A percentile compares a stretch with the other conserved stretches of the same genome.
These are phyloP conservation scores for Rhamnella rubrinervis DNA, from an alignment of 331 rosid genomes.

Conservation along the genomic window DNA sequence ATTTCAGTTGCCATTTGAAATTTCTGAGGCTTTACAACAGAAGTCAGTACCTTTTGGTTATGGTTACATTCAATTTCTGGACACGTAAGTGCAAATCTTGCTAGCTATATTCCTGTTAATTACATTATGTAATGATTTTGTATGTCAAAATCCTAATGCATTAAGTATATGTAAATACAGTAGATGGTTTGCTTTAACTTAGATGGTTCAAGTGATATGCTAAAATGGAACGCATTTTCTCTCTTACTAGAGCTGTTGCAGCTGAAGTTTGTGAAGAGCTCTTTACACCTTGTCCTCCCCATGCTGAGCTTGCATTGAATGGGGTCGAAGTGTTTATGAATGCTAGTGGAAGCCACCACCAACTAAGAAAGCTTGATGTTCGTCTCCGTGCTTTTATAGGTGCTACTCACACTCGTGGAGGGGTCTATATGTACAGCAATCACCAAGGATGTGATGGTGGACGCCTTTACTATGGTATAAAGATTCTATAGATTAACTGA, in stretches of 20 bases:
- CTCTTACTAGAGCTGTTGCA: constrained; percentile 75
- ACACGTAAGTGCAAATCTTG: constrained; percentile 59
- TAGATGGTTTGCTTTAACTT: constrained; percentile 2
- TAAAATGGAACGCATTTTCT: constrained; percentile 22
- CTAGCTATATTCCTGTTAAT: neutral
- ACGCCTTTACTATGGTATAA: constrained; percentile 89
- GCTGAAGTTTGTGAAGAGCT: constrained; percentile 98
- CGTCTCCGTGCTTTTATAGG: constrained; percentile 86
- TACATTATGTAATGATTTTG: too few relatives aligned
- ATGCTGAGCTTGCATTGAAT: constrained; percentile 88
- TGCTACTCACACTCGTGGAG: constrained; percentile 90
- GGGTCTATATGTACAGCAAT: constrained; percentile 94
- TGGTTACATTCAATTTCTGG: constrained; percentile 78
- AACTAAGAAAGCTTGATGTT: constrained; percentile 90
- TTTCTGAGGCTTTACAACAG: constrained; percentile 67
- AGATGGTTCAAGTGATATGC: constrained; percentile 17
- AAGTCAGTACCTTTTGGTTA: constrained; percentile 81
- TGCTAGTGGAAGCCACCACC: constrained; percentile 99
- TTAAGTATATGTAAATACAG: neutral
- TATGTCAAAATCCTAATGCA: too few relatives aligned
- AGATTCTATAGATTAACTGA: neutral
- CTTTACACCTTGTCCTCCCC: constrained; percentile 77
- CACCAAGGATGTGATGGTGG: constrained; percentile 97
- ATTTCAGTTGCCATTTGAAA: constrained; percentile 66
- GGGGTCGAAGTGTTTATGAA: constrained; percentile 98